Conservation (phyloP, 306 rosid species). For the Lathyrus oleraceus region DNA sequence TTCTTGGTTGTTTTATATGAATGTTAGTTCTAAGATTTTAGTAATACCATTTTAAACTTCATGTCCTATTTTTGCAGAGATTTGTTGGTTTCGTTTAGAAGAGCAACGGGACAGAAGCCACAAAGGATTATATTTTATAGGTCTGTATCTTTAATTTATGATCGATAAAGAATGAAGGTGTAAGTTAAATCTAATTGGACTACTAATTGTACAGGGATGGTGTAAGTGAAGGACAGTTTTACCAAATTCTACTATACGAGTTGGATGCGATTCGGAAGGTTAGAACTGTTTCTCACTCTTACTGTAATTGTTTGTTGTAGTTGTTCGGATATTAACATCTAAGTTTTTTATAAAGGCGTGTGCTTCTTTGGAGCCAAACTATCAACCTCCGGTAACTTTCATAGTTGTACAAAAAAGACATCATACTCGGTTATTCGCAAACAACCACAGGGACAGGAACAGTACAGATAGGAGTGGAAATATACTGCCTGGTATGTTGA, state of each 20-base stretch:
- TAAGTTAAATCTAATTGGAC: neutral
- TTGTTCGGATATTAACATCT: neutral
- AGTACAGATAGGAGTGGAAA: conserved; percentile 88
- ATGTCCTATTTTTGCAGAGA: conserved; percentile 56
- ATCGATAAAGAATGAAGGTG: neutral
- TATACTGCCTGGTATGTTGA: conserved; percentile 73
- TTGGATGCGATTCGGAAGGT: conserved; percentile 96
- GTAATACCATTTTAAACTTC: conserved; percentile 8
- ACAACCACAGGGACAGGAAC: conserved; percentile 74
- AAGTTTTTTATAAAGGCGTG: conserved; percentile 60
- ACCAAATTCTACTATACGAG: conserved; percentile 88
- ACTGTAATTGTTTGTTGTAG: neutral
- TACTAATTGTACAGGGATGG: conserved; percentile 65
- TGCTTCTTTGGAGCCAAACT: conserved; percentile 89
- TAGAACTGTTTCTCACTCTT: neutral
- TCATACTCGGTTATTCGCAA: conserved; percentile 83
- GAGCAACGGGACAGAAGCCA: conserved; percentile 95
- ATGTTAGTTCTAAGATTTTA: conserved; percentile 7
- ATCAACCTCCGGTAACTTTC: conserved; percentile 94
- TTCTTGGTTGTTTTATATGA: neutral
- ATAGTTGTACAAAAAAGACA: conserved; percentile 93
- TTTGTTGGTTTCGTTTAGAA: conserved; percentile 84
- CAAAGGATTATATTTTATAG: conserved; percentile 89
- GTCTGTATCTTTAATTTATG: conserved; percentile 37
- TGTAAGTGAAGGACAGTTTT: conserved; percentile 95